Conservation (phyloP, 2,329 filamentous ascomycete species). For the Alternaria sp. region DNA sequence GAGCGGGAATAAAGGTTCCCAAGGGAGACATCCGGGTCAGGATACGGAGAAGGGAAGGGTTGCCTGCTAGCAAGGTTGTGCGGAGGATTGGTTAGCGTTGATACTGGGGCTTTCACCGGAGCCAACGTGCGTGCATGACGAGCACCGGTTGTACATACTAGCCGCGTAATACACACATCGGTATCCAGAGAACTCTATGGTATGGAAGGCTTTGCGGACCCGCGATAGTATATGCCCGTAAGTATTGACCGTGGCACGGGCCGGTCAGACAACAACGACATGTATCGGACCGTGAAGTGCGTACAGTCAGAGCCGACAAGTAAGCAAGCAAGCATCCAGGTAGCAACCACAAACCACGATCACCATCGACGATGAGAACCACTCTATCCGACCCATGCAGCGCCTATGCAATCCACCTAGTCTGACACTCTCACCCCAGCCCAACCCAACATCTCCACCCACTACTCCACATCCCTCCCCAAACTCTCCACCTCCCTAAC, state of each 20-base stretch:
- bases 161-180: not conserved
- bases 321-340: not conserved
- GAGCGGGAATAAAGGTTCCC: constrained; percentile 59
- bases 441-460: not conserved
- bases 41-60: constrained; percentile 52
- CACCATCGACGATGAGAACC: constrained; percentile 1
- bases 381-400: not conserved
- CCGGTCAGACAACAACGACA: not conserved
- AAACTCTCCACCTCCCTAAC: not conserved
- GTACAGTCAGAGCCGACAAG: not conserved
- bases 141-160: not conserved
- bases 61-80: constrained; percentile 18
- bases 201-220: not conserved
- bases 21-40: constrained; percentile 61
- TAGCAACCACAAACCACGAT: not conserved
- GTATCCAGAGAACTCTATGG: not conserved
- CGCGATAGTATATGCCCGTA: not conserved
- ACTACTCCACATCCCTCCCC: not conserved
- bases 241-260: not conserved
- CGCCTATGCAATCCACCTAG: not conserved
- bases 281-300: not conserved
- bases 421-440: not conserved
- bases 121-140: not conserved
- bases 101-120: constrained; percentile 2
- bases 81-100: constrained; percentile 17